Percentiles rank a stretch among this genome's conserved stretches.
These are phyloP conservation scores for Penicillium hordei DNA, from an alignment of 2,329 filamentous ascomycete species.

Conservation along the genomic window DNA sequence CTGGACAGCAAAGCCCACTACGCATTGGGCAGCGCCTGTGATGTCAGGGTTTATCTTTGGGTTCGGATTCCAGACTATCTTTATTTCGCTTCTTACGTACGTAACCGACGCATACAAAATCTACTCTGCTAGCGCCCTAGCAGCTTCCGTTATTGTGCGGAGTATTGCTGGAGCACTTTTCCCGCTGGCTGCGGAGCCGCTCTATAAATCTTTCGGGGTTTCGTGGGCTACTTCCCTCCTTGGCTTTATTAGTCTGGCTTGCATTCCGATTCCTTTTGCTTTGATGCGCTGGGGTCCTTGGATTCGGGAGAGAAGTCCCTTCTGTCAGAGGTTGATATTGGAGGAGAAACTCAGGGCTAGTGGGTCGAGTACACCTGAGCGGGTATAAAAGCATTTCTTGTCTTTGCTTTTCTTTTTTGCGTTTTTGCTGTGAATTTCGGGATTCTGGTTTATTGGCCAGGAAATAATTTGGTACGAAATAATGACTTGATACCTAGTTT, in stretches of 20 bases:
- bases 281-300: conserved; percentile 32
- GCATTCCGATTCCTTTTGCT: conserved; percentile 44
- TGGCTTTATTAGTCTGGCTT: conserved; percentile 40
- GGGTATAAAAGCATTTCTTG: conserved; percentile 4
- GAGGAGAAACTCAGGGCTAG: conserved; percentile 20
- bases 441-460: background rate
- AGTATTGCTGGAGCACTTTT: conserved; percentile 56
- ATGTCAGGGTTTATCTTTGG: conserved; percentile 63
- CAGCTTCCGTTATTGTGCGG: conserved; percentile 52
- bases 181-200: conserved; percentile 50
- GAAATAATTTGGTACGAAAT: background rate
- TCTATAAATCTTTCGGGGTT: conserved; percentile 42
- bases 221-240: conserved; percentile 45
- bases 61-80: conserved; percentile 61
- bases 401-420: too few species aligned
- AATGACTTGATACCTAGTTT: background rate
- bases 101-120: conserved; percentile 67
- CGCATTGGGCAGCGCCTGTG: conserved; percentile 58
- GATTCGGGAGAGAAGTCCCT: conserved; percentile 32
- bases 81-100: conserved; percentile 65
- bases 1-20: conserved; percentile 52
- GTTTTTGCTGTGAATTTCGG: background rate
- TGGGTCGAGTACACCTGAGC: conserved; percentile 19
- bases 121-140: conserved; percentile 60
- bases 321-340: conserved; percentile 32